Base-by-base conservation (phyloP, 208 protist species). In the Balamuthia mandrillaris region DNA sequence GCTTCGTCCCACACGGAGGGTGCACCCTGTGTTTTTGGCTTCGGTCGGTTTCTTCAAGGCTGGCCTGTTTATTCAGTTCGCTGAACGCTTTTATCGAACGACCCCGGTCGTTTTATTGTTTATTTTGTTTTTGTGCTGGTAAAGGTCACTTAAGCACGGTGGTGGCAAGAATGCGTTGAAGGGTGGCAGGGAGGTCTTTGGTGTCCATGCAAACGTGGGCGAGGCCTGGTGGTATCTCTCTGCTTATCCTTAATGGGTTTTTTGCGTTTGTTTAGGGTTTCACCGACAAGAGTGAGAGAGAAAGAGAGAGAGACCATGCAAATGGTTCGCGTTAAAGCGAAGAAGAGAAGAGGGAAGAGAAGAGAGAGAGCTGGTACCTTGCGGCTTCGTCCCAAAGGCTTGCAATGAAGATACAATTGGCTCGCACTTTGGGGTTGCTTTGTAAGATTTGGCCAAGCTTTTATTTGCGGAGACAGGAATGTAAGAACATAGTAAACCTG, bases 141-240 rank as follows among this genome's bases (percentile, higher is more conserved):
- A n/a, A n/a, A n/a, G n/a, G n/a, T 74, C 39, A 74, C 6, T 35
- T 74, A 41, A 74, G 42, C 39, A 74, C 31, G 39, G 42, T 74
- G 63, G 39, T 74, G 12, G 63, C 85, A 75, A 87, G 56, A 58
- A 96, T 96, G 63, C 94, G 88, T 45, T 94, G 94, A 84, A 96
- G 89, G 60, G 95, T 92, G 63, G 93, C 90, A 14, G 95, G 94
- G 39, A 96, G 87, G 27, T 87, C 88, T 42, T 94, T 86, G 29
- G 94, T 95, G 41, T 95, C 88, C 89, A 96, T 89, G 86, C 95
- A 96, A 83, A 95, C 93, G 87, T 92, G 95, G 29, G 92, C 93
- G 74, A 95, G 93, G 10, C 94, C 94, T 0, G 91, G 79, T 10
- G 94, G 95, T 58, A 96, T 88, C 78, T 94, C 87, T 70, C 83